phyloP scores from a whole-genome alignment of 148 eudicot species.

The Rhododendron kiyosumense region DNA sequence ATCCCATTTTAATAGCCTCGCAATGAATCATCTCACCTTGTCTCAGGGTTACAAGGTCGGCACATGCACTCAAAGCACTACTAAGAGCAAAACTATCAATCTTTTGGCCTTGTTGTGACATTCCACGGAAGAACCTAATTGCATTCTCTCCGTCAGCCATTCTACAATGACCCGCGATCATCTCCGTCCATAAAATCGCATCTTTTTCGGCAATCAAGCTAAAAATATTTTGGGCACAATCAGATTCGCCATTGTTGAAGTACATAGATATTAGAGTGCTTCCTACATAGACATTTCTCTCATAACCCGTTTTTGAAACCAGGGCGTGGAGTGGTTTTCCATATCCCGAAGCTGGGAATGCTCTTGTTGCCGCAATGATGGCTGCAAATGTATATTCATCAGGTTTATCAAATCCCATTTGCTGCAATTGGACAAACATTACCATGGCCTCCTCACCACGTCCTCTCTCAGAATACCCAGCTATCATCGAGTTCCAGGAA shows the following conservation, averaged over 20 bases:
- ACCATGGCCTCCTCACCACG: constrained; percentile 58
- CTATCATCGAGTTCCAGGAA: constrained; percentile 48
- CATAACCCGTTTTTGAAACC: constrained; percentile 45
- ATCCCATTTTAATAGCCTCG: constrained; percentile 55
- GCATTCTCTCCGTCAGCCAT: constrained; percentile 54
- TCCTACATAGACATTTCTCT: constrained; percentile 50
- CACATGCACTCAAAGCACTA: constrained; percentile 71
- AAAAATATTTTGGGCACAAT: constrained; percentile 55
- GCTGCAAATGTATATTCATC: constrained; percentile 88
- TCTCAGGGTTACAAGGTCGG: constrained; percentile 57
- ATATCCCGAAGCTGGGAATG: constrained; percentile 31
- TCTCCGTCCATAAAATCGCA: constrained; percentile 76
- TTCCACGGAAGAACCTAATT: constrained; percentile 40
- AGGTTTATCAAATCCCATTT: constrained; percentile 33
- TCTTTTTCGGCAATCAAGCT: constrained; percentile 44
- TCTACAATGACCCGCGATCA: constrained; percentile 63
- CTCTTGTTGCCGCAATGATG: constrained; percentile 43
- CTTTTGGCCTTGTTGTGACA: constrained; percentile 57
- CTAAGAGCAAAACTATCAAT: constrained; percentile 62
- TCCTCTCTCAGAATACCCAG: constrained; percentile 40
- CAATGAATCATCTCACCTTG: constrained; percentile 76
- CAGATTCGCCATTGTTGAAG: constrained; percentile 43
- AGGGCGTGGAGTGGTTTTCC: constrained; percentile 74
- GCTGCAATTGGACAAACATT: constrained; percentile 41
- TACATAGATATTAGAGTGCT: constrained; percentile 75